phyloP scores from a whole-genome alignment of 164 flowering plant genomes.

The Stephania japonica region DNA sequence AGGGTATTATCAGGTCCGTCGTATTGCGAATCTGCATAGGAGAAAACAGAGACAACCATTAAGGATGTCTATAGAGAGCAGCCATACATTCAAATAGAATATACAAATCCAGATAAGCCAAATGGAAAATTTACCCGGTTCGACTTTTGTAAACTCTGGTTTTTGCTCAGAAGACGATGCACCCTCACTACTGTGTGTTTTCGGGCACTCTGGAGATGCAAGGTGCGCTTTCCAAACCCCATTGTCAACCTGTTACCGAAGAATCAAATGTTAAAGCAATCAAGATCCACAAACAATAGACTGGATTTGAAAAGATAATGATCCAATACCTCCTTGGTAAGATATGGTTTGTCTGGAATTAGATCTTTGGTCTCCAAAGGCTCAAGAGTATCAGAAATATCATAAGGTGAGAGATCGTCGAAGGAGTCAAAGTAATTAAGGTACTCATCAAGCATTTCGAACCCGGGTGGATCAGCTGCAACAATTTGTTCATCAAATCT shows the following conservation, averaged over 20 bases:
- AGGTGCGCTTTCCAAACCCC: constrained; percentile 4
- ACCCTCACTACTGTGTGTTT: constrained; percentile 16
- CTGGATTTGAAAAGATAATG: not conserved
- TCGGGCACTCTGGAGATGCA: constrained; percentile 13
- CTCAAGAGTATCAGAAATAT: constrained; percentile 24
- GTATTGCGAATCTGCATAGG: constrained; percentile 35
- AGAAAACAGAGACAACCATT: not conserved
- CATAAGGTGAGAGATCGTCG: constrained; percentile 21
- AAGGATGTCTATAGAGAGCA: not conserved
- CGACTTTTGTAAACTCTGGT: constrained; percentile 16
- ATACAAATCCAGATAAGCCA: not conserved
- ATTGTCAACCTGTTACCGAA: constrained; percentile 19
- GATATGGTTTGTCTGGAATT: constrained; percentile 13
- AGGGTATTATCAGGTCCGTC: constrained; percentile 21
- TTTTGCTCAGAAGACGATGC: constrained; percentile 42
- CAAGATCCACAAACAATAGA: not conserved
- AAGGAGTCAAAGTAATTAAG: constrained; percentile 38
- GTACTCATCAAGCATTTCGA: constrained; percentile 43
- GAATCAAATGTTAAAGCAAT: not conserved
- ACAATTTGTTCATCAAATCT: constrained; percentile 30
- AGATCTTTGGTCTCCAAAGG: constrained; percentile 13
- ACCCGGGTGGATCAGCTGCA: constrained; percentile 27
- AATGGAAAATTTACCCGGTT: constrained; percentile 24
- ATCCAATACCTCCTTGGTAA: constrained; percentile 26
- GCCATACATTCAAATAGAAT: not conserved